phyloP scores from a whole-genome alignment of 768 basidiomycete genomes.

The Boletales sp. region DNA sequence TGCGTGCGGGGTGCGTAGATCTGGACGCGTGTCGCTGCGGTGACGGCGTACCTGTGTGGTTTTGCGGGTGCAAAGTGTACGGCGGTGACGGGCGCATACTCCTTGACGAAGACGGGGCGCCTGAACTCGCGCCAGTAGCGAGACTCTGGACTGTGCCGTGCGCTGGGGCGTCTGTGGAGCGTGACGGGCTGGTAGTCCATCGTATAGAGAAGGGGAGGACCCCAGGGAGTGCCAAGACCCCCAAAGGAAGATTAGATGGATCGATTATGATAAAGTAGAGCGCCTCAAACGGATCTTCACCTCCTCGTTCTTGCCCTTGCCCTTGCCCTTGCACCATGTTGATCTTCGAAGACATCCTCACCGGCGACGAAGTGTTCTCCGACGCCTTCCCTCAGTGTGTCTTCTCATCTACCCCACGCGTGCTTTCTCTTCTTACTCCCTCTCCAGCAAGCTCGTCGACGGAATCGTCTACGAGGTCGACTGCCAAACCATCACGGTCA shows the following conservation, averaged over 20 bases:
- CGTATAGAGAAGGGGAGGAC: constrained; percentile 3
- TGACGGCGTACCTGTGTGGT: constrained; percentile 95
- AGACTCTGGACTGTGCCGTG: constrained; percentile 70
- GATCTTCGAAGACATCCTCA: constrained; percentile 69
- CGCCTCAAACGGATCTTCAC: background rate
- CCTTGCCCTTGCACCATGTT: constrained; percentile 51
- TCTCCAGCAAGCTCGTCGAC: constrained; percentile 69
- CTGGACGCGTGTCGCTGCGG: constrained; percentile 89
- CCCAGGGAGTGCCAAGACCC: constrained; percentile 4
- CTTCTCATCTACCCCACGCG: background rate
- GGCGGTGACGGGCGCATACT: constrained; percentile 93
- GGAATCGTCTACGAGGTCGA: constrained; percentile 85
- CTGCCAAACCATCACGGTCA: constrained; percentile 65
- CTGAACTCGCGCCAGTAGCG: constrained; percentile 86
- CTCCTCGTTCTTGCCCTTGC: background rate
- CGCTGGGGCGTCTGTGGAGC: constrained; percentile 50
- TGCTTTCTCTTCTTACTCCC: constrained; percentile 6
- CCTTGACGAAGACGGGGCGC: constrained; percentile 91
- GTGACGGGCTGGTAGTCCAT: constrained; percentile 85
- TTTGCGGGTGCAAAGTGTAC: constrained; percentile 85
- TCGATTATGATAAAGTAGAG: background rate
- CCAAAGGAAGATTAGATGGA: constrained; percentile 19
- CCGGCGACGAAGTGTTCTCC: constrained; percentile 88
- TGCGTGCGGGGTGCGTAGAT: constrained; percentile 96
- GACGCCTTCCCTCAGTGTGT: constrained; percentile 87